Evolutionary conservation across 805 yeast species (phyloP).

Genomic region (Metschnikowia picachoensis): DNA sequence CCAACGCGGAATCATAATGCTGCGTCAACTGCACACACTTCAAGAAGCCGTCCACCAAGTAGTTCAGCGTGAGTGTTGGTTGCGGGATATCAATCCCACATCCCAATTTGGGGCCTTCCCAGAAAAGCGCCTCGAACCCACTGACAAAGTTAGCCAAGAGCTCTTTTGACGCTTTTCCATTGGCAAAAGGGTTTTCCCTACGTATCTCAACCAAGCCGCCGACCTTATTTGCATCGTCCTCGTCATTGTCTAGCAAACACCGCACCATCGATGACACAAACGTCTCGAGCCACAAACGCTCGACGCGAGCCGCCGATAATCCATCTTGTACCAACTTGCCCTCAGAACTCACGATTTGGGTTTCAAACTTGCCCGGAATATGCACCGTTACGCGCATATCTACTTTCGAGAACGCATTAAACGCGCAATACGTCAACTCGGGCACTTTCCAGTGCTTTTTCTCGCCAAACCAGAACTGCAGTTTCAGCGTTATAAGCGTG

Average conservation of each 20-base stretch:
- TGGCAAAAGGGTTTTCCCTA: slow-evolving; percentile 69
- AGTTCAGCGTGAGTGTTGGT: slow-evolving; percentile 61
- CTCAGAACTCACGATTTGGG: slow-evolving; percentile 45
- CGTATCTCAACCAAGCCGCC: slow-evolving; percentile 79
- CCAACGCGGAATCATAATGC: slow-evolving; percentile 56
- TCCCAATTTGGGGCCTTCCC: slow-evolving; percentile 65
- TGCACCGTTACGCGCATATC: slow-evolving; percentile 72
- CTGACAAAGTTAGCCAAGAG: slow-evolving; percentile 46
- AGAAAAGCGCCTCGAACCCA: slow-evolving; percentile 65
- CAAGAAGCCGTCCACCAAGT: slow-evolving; percentile 71
- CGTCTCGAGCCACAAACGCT: slow-evolving; percentile 46
- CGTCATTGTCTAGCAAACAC: slow-evolving; percentile 60
- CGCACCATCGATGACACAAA: slow-evolving; percentile 71
- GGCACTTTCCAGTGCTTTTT: slow-evolving; percentile 64
- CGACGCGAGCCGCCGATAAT: slow-evolving; percentile 52
- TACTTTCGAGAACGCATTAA: slow-evolving; percentile 54
- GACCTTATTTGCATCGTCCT: slow-evolving; percentile 55
- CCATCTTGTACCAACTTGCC: slow-evolving; percentile 53
- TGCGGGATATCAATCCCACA: slow-evolving; percentile 61
- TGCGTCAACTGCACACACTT: slow-evolving; percentile 63
- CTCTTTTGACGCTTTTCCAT: slow-evolving; percentile 41
- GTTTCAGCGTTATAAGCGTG: slow-evolving; percentile 52
- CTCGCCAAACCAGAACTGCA: slow-evolving; percentile 80
- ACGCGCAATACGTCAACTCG: slow-evolving; percentile 65
- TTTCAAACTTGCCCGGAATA: slow-evolving; percentile 70